Percentiles rank a stretch among this genome's conserved stretches.
Conservation (phyloP, 2,329 filamentous ascomycete genomes). For the Fusarium sp. region DNA sequence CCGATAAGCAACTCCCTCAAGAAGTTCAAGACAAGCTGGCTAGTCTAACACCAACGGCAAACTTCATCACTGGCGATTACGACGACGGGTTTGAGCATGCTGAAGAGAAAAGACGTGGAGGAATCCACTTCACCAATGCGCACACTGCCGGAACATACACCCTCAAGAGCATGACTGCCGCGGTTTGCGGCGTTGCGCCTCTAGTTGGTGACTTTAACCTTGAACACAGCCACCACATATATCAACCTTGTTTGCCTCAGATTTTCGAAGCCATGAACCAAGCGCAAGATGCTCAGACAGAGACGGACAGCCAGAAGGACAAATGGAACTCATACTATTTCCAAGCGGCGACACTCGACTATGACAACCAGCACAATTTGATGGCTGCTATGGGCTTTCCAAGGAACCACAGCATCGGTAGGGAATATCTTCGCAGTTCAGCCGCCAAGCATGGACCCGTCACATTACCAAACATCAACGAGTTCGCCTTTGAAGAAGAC, state of each 20-base stretch:
- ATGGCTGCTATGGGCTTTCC: slow-evolving; percentile 53
- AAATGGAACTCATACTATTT: slow-evolving; percentile 54
- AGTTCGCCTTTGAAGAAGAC: slow-evolving; percentile 54
- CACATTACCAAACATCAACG: slow-evolving; percentile 53
- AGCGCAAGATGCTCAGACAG: slow-evolving; percentile 28
- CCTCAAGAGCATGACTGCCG: slow-evolving; percentile 59
- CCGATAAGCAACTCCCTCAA: slow-evolving; percentile 53
- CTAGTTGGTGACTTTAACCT: slow-evolving; percentile 60
- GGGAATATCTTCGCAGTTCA: slow-evolving; percentile 51
- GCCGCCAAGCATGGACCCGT: slow-evolving; percentile 51
- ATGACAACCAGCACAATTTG: slow-evolving; percentile 54
- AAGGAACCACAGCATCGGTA: slow-evolving; percentile 44
- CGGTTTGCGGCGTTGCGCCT: slow-evolving; percentile 60
- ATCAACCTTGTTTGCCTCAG: slow-evolving; percentile 62
- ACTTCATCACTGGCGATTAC: slow-evolving; percentile 55
- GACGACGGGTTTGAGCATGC: slow-evolving; percentile 53
- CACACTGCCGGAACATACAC: slow-evolving; percentile 61
- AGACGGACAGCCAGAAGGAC: slow-evolving; percentile 26
- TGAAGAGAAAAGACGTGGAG: slow-evolving; percentile 51
- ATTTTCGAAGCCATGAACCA: slow-evolving; percentile 55
- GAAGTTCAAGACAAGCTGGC: slow-evolving; percentile 50
- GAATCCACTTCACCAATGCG: slow-evolving; percentile 59
- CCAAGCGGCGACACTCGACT: slow-evolving; percentile 53
- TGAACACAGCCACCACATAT: slow-evolving; percentile 59
- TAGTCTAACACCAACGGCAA: slow-evolving; percentile 52